phyloP scores from a whole-genome alignment of 148 eudicot species.

The Polygonum aviculare region DNA sequence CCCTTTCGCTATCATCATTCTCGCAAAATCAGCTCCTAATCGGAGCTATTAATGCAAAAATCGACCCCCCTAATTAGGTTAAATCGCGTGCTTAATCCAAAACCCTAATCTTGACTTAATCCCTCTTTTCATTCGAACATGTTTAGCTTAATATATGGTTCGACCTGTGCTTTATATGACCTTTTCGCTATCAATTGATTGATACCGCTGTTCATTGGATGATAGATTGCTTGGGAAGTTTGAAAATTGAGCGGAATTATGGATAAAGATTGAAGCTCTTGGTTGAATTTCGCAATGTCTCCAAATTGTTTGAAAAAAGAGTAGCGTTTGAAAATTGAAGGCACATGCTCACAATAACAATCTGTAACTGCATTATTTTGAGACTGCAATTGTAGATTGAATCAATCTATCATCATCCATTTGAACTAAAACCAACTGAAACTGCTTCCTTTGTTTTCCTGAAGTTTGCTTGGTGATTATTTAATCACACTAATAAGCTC shows the following conservation, averaged over 20 bases:
- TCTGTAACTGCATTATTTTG: background rate
- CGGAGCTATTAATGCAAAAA: background rate
- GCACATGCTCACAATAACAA: background rate
- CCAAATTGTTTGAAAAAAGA: background rate
- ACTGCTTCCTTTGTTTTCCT: background rate
- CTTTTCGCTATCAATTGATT: background rate
- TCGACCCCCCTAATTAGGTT: background rate
- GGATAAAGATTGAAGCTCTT: background rate
- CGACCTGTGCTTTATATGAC: background rate
- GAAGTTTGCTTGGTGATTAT: background rate
- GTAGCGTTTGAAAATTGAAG: background rate
- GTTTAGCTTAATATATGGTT: background rate
- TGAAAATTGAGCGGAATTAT: background rate
- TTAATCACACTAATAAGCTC: background rate
- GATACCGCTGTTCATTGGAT: background rate
- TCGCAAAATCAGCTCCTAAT: background rate
- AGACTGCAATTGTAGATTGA: background rate
- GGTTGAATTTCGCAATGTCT: background rate
- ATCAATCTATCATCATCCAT: background rate
- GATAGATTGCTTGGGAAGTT: background rate
- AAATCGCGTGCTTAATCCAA: background rate
- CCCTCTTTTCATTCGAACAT: background rate
- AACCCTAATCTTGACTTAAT: background rate
- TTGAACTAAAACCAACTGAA: background rate
- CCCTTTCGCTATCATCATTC: background rate